Evolutionary conservation across 1,139 yeast species (phyloP).

Genomic region (Candida frijolesensis): DNA sequence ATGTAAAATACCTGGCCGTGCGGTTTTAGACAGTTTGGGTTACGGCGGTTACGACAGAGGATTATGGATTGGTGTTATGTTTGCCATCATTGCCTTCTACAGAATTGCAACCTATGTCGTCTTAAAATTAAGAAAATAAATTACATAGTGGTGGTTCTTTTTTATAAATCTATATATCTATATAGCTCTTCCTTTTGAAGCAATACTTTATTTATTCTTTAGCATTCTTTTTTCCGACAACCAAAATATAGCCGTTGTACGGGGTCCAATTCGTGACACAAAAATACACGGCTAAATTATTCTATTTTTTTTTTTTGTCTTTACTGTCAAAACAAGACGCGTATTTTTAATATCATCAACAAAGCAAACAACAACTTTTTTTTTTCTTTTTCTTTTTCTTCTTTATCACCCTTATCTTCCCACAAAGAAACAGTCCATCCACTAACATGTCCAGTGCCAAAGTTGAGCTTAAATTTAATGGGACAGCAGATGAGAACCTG

Average conservation of each 20-base stretch:
- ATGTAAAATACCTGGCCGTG: conserved; percentile 33
- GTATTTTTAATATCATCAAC: not conserved
- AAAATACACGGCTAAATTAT: not conserved
- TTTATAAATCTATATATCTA: not conserved
- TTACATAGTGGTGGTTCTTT: not conserved
- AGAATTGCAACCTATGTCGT: conserved; percentile 21
- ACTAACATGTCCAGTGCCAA: conserved; percentile 56
- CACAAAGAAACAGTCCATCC: not conserved
- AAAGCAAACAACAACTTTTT: not conserved
- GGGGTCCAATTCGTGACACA: not conserved
- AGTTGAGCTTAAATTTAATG: conserved; percentile 75
- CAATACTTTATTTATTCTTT: not conserved
- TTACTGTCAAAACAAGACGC: not conserved
- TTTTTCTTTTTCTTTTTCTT: not conserved
- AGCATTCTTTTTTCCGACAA: too few species aligned
- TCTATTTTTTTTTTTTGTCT: not conserved
- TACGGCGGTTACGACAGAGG: conserved; percentile 27
- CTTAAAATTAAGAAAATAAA: conserved; percentile 14
- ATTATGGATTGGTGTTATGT: conserved; percentile 36
- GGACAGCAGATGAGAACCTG: conserved; percentile 61
- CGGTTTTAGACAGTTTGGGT: conserved; percentile 33
- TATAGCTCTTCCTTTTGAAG: not conserved
- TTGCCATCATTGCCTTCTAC: conserved; percentile 28
- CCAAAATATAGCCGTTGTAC: too few species aligned
- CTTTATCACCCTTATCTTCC: not conserved